Percentiles rank a stretch among this genome's conserved stretches.
These are phyloP conservation scores for Evernia prunastri DNA, from an alignment of 495 filamentous ascomycete species.

Conservation along the genomic window DNA sequence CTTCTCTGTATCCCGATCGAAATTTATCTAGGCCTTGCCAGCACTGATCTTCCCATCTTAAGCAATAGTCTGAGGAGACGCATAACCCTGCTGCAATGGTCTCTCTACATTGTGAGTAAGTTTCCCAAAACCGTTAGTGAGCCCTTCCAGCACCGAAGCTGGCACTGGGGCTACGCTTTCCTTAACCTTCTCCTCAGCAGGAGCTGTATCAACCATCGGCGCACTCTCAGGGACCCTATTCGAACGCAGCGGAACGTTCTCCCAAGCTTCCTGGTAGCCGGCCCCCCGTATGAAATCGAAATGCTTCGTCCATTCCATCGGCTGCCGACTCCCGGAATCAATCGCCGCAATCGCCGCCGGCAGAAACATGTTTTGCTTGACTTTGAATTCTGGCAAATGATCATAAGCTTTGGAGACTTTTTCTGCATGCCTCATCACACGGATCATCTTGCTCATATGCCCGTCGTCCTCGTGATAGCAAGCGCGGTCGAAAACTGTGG, in stretches of 20 bases:
- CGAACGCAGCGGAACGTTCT: constrained; percentile 10
- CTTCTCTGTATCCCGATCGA: no score
- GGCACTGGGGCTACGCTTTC: no score
- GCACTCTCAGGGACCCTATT: not conserved
- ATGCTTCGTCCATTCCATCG: constrained; percentile 21
- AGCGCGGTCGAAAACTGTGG: constrained; percentile 17
- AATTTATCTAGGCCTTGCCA: no score
- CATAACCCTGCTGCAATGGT: not conserved
- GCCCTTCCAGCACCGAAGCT: not conserved
- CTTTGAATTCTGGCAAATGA: constrained; percentile 22
- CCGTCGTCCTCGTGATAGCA: constrained; percentile 24
- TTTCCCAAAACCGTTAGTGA: not conserved
- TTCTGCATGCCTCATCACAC: constrained; percentile 15
- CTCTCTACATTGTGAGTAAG: not conserved
- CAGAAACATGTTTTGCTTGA: constrained; percentile 26
- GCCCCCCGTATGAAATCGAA: constrained; percentile 20
- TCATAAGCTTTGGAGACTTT: constrained; percentile 20
- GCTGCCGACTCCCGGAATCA: constrained; percentile 20
- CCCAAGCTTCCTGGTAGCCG: constrained; percentile 20
- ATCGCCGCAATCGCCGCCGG: constrained; percentile 21
- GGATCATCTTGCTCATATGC: constrained; percentile 22
- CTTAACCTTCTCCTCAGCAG: not conserved
- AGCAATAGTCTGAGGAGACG: not conserved
- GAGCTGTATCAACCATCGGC: not conserved
- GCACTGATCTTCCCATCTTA: not conserved